Evolutionary conservation across 148 eudicot species (phyloP), one percentile per base, ranked within the genome.

Genomic region (Amaranthus hypochondriacus): DNA sequence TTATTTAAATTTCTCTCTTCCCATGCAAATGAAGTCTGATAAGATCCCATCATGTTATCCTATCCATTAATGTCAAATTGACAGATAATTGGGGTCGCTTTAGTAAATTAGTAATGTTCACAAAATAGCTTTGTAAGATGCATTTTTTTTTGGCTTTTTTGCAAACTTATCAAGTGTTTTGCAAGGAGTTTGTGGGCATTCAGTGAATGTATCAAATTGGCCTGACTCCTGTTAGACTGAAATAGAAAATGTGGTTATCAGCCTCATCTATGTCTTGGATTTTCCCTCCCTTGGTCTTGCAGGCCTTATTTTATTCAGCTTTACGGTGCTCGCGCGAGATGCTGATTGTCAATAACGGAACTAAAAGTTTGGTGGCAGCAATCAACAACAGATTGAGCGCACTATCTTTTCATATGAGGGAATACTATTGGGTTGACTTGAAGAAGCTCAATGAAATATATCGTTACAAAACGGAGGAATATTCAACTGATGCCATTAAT

Each of bases 381-480:
- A 74, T 89, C 79, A 91, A 89, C 60, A 89, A 78, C 74, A 82
- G 95, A 7, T 86, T 91, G 15, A 85, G 94, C 55, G 92, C 97
- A 15, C 80, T 93, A 10, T 93, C 94, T 6, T 93, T 91, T 71
- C 97, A 93, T 71, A 89, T 93, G 48, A 79, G 97, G 76, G 97
- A 93, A 75, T 88, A 93, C 76, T 93, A 89, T 62, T 91, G 98
- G 98, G 87, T 89, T 42, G 94, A 91, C 75, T 81, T 86, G 83
- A 88, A 86, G 81, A 90, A 89, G 77, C 81, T 90, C 28, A 93
- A 93, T 63, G 98, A 90, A 75, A 93, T 93, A 56, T 90, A 93
- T 75, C 98, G 97, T 14, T 93, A 93, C 84, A 84, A 91, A 75
- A 91, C 98, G 18, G 96, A 93, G 77, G 98, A 93, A 69, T 93